A percentile compares a stretch with the other conserved stretches of the same genome.
These are phyloP conservation scores for Wallacemonas sp. DNA, from an alignment of 208 protist species.

Conservation along the genomic window DNA sequence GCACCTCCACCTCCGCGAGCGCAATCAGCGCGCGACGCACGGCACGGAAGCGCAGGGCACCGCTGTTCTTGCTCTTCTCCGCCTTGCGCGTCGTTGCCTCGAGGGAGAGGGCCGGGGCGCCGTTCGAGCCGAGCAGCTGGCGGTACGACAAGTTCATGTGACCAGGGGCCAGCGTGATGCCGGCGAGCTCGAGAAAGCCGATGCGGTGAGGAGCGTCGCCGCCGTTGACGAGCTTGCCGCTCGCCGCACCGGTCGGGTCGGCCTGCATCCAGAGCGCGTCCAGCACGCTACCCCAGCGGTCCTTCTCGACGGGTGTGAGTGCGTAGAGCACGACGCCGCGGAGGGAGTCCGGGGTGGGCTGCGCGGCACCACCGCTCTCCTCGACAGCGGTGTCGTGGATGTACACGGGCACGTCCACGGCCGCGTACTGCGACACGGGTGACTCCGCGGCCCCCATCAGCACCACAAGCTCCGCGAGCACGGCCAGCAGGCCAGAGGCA, in stretches of 20 bases:
- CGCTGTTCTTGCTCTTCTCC: conserved; percentile 17
- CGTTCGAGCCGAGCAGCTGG: conserved; percentile 13
- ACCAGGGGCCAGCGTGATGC: conserved; percentile 14
- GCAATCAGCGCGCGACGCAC: conserved; percentile 42
- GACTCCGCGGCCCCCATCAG: conserved; percentile 20
- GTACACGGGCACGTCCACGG: conserved; percentile 34
- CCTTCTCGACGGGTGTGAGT: conserved; percentile 37
- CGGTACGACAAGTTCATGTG: conserved; percentile 17
- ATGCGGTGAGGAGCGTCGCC: conserved; percentile 18
- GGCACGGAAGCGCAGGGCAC: conserved; percentile 37
- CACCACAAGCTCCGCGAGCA: conserved; percentile 30
- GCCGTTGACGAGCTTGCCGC: conserved; percentile 49
- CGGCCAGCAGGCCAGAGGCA: conserved; percentile 28
- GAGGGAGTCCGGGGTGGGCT: conserved; percentile 10
- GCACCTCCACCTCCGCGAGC: conserved; percentile 55
- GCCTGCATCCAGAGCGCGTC: conserved; percentile 80
- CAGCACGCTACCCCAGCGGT: conserved; percentile 57
- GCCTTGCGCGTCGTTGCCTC: conserved; percentile 10
- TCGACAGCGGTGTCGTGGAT: conserved; percentile 21
- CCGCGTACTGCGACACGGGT: conserved; percentile 10
- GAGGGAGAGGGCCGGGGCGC: conserved; percentile 1
- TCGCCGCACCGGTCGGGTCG: conserved; percentile 46
- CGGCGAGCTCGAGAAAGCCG: conserved; percentile 20
- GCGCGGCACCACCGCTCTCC: not conserved
- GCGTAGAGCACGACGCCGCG: conserved; percentile 24